These are phyloP conservation scores for Kokia cookei DNA, from an alignment of 441 rosid genomes.

Conservation along the genomic window DNA sequence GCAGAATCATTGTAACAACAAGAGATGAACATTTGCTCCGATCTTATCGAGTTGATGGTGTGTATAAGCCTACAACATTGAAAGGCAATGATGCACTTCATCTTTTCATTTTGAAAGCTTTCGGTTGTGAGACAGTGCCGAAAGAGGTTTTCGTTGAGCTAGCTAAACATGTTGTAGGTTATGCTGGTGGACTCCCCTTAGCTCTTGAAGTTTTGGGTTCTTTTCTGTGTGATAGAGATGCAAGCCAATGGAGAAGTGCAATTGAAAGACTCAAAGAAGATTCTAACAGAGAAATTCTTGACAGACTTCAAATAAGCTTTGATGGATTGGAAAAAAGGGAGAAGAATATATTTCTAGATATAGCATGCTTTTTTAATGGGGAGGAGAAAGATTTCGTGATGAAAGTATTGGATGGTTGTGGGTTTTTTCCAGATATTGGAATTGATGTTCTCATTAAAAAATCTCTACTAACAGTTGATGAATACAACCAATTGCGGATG, in stretches of 20 bases:
- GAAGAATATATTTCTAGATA: conserved; percentile 32
- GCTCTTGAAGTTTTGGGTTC: conserved; percentile 22
- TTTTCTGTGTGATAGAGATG: no score
- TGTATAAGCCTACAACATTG: no score
- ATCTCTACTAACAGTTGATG: conserved; percentile 33
- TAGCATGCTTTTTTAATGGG: no score
- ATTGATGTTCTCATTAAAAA: conserved; percentile 6
- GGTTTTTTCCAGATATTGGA: no score
- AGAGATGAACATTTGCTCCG: no score
- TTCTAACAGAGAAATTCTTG: no score
- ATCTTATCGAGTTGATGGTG: no score
- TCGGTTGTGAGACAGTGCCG: neutral
- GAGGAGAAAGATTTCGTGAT: no score
- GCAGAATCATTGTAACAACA: no score
- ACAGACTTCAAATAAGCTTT: conserved; percentile 26
- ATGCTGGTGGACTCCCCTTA: conserved; percentile 35
- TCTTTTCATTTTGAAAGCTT: neutral
- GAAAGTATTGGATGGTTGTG: no score
- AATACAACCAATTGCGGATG: conserved; percentile 31
- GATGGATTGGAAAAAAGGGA: conserved; percentile 29
- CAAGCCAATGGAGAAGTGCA: no score
- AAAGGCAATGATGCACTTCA: neutral
- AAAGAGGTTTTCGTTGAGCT: neutral
- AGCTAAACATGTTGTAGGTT: conserved; percentile 18
- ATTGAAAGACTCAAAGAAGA: no score